A percentile compares a stretch with the other conserved stretches of the same genome.
Conservation (phyloP, 2,329 filamentous ascomycete species). For the Aspergillus hortae region DNA sequence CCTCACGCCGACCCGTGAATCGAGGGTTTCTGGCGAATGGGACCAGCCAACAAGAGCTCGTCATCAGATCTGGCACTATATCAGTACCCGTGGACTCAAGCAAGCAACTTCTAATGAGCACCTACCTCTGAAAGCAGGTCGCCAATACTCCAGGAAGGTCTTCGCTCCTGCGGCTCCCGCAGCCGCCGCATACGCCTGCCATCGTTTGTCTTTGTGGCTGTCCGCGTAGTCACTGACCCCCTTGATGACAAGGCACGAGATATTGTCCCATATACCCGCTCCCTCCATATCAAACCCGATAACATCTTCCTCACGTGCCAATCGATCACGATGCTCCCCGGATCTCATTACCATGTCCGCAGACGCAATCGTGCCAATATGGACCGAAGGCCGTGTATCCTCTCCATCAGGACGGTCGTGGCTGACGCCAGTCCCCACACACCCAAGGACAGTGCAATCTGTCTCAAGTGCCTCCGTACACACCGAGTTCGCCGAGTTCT, state of each 20-base stretch:
- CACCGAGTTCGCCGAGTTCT: neutral
- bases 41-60: conserved; percentile 4
- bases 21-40: conserved; percentile 13
- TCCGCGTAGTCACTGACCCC: neutral
- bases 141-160: neutral
- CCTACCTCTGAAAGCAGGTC: neutral
- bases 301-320: neutral
- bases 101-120: neutral
- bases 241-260: neutral
- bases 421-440: neutral
- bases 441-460: neutral
- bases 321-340: neutral
- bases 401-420: neutral
- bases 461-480: neutral
- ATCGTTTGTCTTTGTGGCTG: neutral
- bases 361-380: conserved; percentile 3
- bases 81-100: neutral
- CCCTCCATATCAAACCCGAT: neutral
- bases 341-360: conserved; percentile 2
- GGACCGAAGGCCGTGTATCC: neutral
- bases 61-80: conserved; percentile 3
- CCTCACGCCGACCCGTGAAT: neutral
- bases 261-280: neutral
- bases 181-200: neutral
- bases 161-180: neutral